Base-by-base conservation (phyloP, 495 filamentous ascomycete species). In the Parathielavia hyrcaniae region DNA sequence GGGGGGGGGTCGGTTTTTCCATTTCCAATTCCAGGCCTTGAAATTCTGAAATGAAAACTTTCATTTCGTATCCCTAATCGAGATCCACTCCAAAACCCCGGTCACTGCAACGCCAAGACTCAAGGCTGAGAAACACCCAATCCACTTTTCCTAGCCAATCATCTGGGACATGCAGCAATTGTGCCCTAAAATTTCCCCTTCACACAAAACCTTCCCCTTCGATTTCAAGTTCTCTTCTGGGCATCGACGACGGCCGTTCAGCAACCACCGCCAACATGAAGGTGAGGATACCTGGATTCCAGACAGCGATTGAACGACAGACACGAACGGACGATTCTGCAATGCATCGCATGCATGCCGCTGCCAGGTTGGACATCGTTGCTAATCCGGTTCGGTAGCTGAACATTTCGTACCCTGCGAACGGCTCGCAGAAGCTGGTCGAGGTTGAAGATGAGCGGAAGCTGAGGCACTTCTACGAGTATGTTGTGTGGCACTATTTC, bases 391-490 rank as follows among this genome's bases (percentile, higher is more conserved):
- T 38, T 3, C 53, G 7, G 45, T 89, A 95, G 87, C 82, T 95
- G 82, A 95, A 96, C 85, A 91, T 96, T 79, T 95, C 89, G 77
- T 91, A 89, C 83, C 93, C 95, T 69, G 87, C 90, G 81, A 97
- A 97, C 81, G 93, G 93, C 84, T 89, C 89, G 67, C 93, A 98
- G 78, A 98, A 98, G 81, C 84, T 98, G 66, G 86, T 98, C 79
- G 93, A 98, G 71, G 79, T 98, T 67, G 93, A 97, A 73, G 93
- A 98, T 86, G 93, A 98, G 77, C 91, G 92, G 80, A 80, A 80
- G 77, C 62, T 83, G 63, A 73, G 77, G 67, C 74, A 77, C 71
- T 81, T 82, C 73, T 75, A 78, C 69, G 80, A 81, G 71, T 81
- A 81, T 68, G 73, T 73, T 22, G 22, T 67, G 36, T 61, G 64